Conservation (phyloP, 257 asterid genomes). For the Forsythia viridissima region DNA sequence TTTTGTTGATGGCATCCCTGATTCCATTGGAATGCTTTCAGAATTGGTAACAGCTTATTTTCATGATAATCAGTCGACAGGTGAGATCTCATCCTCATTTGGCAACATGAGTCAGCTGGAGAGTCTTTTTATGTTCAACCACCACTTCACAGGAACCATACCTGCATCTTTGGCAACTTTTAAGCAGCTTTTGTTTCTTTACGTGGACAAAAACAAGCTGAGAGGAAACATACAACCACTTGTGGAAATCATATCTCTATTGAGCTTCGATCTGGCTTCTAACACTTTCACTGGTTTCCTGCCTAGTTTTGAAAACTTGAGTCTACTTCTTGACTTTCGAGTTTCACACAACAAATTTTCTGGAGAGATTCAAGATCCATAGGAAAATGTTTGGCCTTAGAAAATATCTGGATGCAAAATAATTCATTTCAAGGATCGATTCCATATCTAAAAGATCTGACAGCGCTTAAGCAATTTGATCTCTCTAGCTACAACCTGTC, state of each 20-base stretch:
- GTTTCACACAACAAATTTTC: constrained; percentile 42
- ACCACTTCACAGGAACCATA: constrained; percentile 39
- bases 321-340: constrained; percentile 37
- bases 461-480: constrained; percentile 37
- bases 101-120: constrained; percentile 38
- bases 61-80: constrained; percentile 38
- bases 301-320: constrained; percentile 42
- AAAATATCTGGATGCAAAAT: constrained; percentile 32
- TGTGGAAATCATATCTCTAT: constrained; percentile 32
- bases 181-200: constrained; percentile 30
- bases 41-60: constrained; percentile 28
- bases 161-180: constrained; percentile 43
- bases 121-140: constrained; percentile 32
- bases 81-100: constrained; percentile 38
- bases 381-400: constrained; percentile 39
- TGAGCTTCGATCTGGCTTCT: constrained; percentile 31
- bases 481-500: constrained; percentile 32
- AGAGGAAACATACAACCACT: constrained; percentile 38
- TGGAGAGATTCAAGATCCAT: constrained; percentile 42
- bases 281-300: constrained; percentile 44
- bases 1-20: constrained; percentile 44
- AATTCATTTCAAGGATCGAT: constrained; percentile 38
- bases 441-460: constrained; percentile 34
- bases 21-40: constrained; percentile 44
- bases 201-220: constrained; percentile 39